Base-by-base conservation (phyloP, 1,139 yeast genomes). In the Nakaseomyces glabratus region DNA sequence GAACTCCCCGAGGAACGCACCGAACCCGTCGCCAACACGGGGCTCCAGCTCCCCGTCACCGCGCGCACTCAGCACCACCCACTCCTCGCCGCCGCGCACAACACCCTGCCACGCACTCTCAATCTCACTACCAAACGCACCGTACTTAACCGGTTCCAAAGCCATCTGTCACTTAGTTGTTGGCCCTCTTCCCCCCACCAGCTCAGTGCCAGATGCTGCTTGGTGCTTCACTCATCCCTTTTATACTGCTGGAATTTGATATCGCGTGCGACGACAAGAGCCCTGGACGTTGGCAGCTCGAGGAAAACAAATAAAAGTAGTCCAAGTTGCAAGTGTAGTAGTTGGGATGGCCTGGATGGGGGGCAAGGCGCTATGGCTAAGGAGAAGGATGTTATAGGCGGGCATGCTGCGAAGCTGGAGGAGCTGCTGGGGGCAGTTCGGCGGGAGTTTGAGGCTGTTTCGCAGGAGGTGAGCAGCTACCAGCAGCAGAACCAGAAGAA, bases 371-470 rank as follows among this genome's bases (percentile, higher is more conserved):
- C n/a, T n/a, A n/a, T n/a, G n/a, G n/a, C n/a, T n/a, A n/a, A n/a
- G n/a, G n/a, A n/a, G n/a, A n/a, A n/a, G n/a, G n/a, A n/a, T n/a
- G n/a, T n/a, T n/a, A n/a, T n/a, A n/a, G n/a, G n/a, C n/a, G 28
- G 16, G 28, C 19, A 10, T 24, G 15, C 35, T 19, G 33, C 17
- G 28, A 31, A 31, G 24, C 47, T 61, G 37, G 60, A 60, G 36
- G 97, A 90, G 61, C 72, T 90, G 46, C 69, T 90, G 51, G 97
- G 90, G 38, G 95, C 93, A 26, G 78, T 90, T 57, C 82, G 85
- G 62, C 85, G 79, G 55, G 98, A 90, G 66, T 88, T 90, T 51
- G 93, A 85, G 49, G 75, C 73, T 46, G 82, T 93, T 34, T 71
- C 84, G 45, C 80, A 75, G 55, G 97, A 90, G 61, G 95, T 95